phyloP scores from a whole-genome alignment of 306 rosid species.

The Cucurbita moschata region DNA sequence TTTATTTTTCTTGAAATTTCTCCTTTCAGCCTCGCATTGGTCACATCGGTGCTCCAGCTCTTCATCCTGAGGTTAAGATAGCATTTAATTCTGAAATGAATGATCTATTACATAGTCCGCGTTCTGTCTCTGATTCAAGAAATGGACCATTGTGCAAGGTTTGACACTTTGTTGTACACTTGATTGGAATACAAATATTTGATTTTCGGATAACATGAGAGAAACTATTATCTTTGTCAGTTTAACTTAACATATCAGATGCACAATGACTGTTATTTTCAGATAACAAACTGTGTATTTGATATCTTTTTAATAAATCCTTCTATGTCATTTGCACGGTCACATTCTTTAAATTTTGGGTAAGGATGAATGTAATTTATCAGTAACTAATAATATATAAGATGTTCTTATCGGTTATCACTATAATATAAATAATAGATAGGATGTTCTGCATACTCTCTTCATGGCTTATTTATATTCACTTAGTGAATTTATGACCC shows the following conservation, averaged over 20 bases:
- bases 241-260: neutral
- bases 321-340: neutral
- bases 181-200: neutral
- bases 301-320: neutral
- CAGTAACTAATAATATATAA: neutral
- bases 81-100: constrained; percentile 43
- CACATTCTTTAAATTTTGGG: neutral
- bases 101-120: constrained; percentile 43
- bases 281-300: neutral
- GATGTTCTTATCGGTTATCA: neutral
- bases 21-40: constrained; percentile 38
- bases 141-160: constrained; percentile 63
- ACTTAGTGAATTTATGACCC: neutral
- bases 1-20: constrained; percentile 1
- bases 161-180: constrained; percentile 7
- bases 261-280: neutral
- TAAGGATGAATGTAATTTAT: neutral
- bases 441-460: neutral
- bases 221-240: neutral
- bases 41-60: constrained; percentile 28
- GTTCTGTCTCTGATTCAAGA: constrained; percentile 26
- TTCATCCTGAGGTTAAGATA: constrained; percentile 25
- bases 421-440: neutral
- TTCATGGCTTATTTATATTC: neutral
- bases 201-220: neutral